Evolutionary conservation across 768 basidiomycete species (phyloP).

Genomic region (Russula compacta): DNA sequence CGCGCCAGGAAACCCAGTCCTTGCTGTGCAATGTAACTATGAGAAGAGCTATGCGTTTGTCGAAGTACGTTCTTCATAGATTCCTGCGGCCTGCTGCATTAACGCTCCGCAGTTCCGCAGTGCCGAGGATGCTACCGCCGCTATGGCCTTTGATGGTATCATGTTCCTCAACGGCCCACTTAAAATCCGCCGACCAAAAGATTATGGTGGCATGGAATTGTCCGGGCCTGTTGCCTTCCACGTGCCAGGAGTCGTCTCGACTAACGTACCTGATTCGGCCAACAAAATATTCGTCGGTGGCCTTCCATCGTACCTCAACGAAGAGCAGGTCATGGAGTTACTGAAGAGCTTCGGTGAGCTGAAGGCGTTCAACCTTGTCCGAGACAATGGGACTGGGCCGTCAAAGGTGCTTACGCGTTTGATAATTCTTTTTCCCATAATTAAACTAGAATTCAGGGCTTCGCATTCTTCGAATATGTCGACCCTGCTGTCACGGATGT

Average conservation of each 20-base stretch:
- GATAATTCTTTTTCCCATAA: neutral
- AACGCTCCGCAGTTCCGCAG: constrained; percentile 72
- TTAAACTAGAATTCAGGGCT: constrained; percentile 51
- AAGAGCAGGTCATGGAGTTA: constrained; percentile 97
- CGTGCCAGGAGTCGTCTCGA: constrained; percentile 92
- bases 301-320: constrained; percentile 89
- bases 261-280: constrained; percentile 92
- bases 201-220: constrained; percentile 77
- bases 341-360: constrained; percentile 96
- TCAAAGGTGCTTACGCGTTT: constrained; percentile 57
- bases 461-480: constrained; percentile 98
- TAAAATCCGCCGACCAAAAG: constrained; percentile 95
- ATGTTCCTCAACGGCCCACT: constrained; percentile 93
- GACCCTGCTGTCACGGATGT: constrained; percentile 85
- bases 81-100: constrained; percentile 9
- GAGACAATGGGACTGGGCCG: constrained; percentile 80
- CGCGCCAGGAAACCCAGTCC: constrained; percentile 79
- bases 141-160: constrained; percentile 96
- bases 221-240: constrained; percentile 47
- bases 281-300: constrained; percentile 99
- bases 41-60: constrained; percentile 99
- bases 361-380: constrained; percentile 95
- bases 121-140: constrained; percentile 91
- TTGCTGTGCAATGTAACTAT: constrained; percentile 92
- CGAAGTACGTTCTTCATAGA: constrained; percentile 49